phyloP scores from a whole-genome alignment of 2,329 filamentous ascomycete genomes.

The Beauveria sp. region DNA sequence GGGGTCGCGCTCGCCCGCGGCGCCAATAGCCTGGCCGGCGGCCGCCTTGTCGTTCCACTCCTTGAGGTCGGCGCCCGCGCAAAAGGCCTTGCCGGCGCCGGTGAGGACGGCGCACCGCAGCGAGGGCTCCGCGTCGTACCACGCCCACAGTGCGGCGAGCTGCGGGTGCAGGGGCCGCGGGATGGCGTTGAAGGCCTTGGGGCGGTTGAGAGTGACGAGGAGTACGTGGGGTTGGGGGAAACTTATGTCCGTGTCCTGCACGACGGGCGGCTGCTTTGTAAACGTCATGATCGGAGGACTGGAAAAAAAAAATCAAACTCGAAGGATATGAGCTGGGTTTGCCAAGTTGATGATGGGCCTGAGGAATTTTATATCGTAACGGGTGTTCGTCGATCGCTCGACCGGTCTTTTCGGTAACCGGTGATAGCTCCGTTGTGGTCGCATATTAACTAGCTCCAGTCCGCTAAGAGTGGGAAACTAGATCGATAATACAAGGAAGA shows the following conservation, averaged over 20 bases:
- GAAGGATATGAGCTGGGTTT: not conserved
- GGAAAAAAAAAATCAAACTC: not conserved
- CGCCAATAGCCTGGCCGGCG: not conserved
- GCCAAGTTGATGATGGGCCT: not conserved
- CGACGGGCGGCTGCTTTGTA: constrained; percentile 25
- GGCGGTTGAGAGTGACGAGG: constrained; percentile 53
- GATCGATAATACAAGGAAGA: not conserved
- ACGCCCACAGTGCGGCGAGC: constrained; percentile 44
- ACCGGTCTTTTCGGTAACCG: not conserved
- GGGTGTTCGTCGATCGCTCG: not conserved
- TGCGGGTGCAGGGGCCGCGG: constrained; percentile 38
- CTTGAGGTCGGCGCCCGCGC: constrained; percentile 60
- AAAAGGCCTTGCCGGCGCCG: constrained; percentile 57
- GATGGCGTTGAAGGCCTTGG: constrained; percentile 51
- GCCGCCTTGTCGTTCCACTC: constrained; percentile 40
- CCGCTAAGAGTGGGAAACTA: not conserved
- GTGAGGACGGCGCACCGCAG: constrained; percentile 58
- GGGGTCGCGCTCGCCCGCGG: constrained; percentile 11
- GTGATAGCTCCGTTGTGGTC: not conserved
- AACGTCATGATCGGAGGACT: not conserved
- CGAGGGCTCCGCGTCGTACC: constrained; percentile 54
- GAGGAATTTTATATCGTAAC: no score
- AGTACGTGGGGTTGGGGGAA: constrained; percentile 48
- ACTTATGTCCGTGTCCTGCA: constrained; percentile 34
- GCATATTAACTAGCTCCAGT: not conserved